These are phyloP conservation scores for Euclidium syriacum DNA, from an alignment of 345 rosid genomes.

Conservation along the genomic window DNA sequence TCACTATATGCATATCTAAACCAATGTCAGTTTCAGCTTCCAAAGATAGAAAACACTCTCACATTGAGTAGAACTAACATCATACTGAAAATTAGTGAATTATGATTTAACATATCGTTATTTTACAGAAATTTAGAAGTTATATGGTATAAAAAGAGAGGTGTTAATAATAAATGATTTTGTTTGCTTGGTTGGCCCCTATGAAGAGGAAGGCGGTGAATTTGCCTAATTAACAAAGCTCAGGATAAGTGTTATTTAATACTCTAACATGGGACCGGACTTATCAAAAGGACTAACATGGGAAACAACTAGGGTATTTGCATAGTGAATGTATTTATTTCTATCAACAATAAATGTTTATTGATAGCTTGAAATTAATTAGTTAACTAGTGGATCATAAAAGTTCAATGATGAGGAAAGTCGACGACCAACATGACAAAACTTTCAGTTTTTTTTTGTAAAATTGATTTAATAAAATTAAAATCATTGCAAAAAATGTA, in stretches of 20 bases:
- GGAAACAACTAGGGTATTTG: conserved; percentile 27
- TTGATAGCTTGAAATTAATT: neutral
- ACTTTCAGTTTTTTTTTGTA: neutral
- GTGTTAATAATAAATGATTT: neutral
- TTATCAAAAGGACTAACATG: conserved; percentile 19
- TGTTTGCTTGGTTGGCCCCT: conserved; percentile 9
- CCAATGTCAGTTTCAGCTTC: no score
- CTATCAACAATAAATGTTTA: conserved; percentile 8
- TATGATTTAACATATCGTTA: neutral
- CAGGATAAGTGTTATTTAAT: conserved; percentile 28
- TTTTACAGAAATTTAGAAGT: neutral
- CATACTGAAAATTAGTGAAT: no score
- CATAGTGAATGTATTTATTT: conserved; percentile 13
- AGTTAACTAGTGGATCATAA: neutral
- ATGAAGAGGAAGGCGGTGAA: conserved; percentile 20
- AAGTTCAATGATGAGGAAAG: neutral
- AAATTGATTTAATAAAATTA: neutral
- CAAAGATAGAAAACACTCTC: no score
- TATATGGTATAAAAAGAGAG: neutral
- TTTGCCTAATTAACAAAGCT: conserved; percentile 13
- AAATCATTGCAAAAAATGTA: neutral
- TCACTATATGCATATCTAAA: no score
- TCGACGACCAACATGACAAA: conserved; percentile 1
- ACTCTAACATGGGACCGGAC: conserved; percentile 24
- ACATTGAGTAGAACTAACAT: no score